These are phyloP conservation scores for Ophiobolus disseminans DNA, from an alignment of 2,329 filamentous ascomycete species.

Conservation along the genomic window DNA sequence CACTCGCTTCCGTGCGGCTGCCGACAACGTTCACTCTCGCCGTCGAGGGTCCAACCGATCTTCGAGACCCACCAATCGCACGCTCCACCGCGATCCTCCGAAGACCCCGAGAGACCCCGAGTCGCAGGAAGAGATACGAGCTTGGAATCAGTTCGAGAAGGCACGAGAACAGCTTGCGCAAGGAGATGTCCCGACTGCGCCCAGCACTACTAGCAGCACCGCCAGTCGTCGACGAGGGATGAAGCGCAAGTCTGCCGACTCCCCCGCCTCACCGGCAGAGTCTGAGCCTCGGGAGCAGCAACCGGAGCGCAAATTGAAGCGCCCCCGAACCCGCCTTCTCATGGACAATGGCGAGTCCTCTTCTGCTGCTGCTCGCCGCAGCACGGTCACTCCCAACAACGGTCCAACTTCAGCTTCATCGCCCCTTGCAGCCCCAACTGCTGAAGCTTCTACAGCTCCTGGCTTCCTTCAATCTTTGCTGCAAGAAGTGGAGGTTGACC, in stretches of 20 bases:
- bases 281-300: slow-evolving; percentile 64
- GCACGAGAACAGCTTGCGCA: slow-evolving; percentile 68
- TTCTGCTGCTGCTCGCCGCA: slow-evolving; percentile 38
- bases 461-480: slow-evolving; percentile 87
- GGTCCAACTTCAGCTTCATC: slow-evolving; percentile 21
- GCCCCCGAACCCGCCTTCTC: slow-evolving; percentile 78
- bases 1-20: slow-evolving; percentile 74
- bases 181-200: slow-evolving; percentile 24
- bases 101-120: slow-evolving; percentile 67
- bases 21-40: slow-evolving; percentile 62
- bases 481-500: slow-evolving; percentile 77
- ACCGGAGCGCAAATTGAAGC: slow-evolving; percentile 83
- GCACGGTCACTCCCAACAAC: slow-evolving; percentile 30
- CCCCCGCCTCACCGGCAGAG: slow-evolving; percentile 68
- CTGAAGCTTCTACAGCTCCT: slow-evolving; percentile 58
- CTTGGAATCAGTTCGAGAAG: slow-evolving; percentile 91
- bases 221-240: slow-evolving; percentile 58
- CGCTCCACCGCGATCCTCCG: slow-evolving; percentile 45
- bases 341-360: slow-evolving; percentile 58
- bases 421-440: slow-evolving; percentile 18
- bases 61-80: slow-evolving; percentile 39
- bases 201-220: slow-evolving; percentile 28
- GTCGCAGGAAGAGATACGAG: slow-evolving; percentile 78
- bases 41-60: slow-evolving; percentile 49
- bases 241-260: slow-evolving; percentile 80